These are phyloP conservation scores for Candida broadrunensis DNA, from an alignment of 805 yeast species.

Conservation along the genomic window DNA sequence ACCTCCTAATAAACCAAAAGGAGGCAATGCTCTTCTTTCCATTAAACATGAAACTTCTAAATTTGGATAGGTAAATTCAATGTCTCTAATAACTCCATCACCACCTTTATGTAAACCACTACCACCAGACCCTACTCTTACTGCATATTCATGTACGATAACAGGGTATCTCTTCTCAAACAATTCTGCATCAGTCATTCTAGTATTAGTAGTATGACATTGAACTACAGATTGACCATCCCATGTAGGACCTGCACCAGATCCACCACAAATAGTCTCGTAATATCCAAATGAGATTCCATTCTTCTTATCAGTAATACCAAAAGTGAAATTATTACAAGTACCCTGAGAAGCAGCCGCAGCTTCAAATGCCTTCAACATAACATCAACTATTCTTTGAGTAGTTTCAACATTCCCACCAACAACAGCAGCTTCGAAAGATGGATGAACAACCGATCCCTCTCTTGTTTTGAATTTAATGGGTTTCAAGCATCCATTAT, in stretches of 20 bases:
- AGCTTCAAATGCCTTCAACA: conserved; percentile 79
- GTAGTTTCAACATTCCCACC: conserved; percentile 92
- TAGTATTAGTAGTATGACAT: conserved; percentile 90
- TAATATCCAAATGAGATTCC: conserved; percentile 80
- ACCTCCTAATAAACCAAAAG: conserved; percentile 88
- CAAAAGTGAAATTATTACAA: conserved; percentile 92
- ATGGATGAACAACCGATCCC: conserved; percentile 58
- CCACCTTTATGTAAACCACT: conserved; percentile 73
- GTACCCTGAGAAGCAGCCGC: conserved; percentile 97
- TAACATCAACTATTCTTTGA: conserved; percentile 87
- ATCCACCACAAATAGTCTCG: conserved; percentile 94
- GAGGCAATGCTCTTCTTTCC: conserved; percentile 82
- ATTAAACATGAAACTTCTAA: conserved; percentile 73
- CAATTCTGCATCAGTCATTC: conserved; percentile 88
- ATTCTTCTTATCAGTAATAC: conserved; percentile 59
- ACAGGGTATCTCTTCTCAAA: conserved; percentile 89
- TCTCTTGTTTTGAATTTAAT: conserved; percentile 51
- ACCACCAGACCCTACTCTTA: conserved; percentile 80
- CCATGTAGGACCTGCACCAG: conserved; percentile 89
- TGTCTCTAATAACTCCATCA: conserved; percentile 80
- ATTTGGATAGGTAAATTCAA: conserved; percentile 57
- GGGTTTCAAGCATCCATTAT: conserved; percentile 89
- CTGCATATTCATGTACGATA: conserved; percentile 64
- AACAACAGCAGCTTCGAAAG: conserved; percentile 86
- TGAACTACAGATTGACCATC: conserved; percentile 88